Percentiles rank a stretch among this genome's conserved stretches.
Evolutionary conservation across 306 rosid genomes (phyloP).

Genomic region (Oxytropis ochrocephala): DNA sequence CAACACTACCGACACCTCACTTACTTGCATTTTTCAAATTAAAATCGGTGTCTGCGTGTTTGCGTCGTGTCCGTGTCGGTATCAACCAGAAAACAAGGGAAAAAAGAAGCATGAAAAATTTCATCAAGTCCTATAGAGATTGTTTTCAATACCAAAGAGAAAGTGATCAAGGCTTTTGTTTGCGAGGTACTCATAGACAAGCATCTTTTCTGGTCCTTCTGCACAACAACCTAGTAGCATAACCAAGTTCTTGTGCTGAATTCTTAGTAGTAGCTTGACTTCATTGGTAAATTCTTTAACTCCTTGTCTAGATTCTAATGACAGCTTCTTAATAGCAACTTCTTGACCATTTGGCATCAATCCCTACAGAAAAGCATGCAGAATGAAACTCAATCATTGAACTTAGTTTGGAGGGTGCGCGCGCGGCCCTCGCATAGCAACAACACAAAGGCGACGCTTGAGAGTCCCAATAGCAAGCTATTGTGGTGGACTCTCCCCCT

Average conservation of each 20-base stretch:
- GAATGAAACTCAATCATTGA: too few relatives aligned
- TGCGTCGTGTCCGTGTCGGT: too few relatives aligned
- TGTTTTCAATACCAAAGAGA: conserved; percentile 49
- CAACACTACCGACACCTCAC: too few relatives aligned
- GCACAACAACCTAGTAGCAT: conserved; percentile 70
- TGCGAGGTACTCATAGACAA: conserved; percentile 80
- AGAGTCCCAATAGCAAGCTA: not conserved
- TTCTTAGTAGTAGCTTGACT: conserved; percentile 59
- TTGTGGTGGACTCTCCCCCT: not conserved
- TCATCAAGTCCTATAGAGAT: not conserved
- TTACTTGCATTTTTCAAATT: too few relatives aligned
- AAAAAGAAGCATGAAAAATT: not conserved
- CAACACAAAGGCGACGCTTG: not conserved
- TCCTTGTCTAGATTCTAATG: conserved; percentile 76
- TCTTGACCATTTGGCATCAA: conserved; percentile 83
- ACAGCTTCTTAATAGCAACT: conserved; percentile 84
- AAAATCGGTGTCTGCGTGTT: too few relatives aligned
- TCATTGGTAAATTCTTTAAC: conserved; percentile 76
- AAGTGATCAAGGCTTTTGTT: conserved; percentile 84
- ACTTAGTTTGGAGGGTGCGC: too few relatives aligned
- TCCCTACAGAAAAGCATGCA: conserved; percentile 47
- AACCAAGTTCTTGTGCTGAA: conserved; percentile 85
- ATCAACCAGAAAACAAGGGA: not conserved
- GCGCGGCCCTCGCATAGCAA: too few relatives aligned
- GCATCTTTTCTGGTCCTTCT: conserved; percentile 95